Evolutionary conservation across 768 basidiomycete genomes (phyloP).

Genomic region (Pleurotus citrinopileatus): DNA sequence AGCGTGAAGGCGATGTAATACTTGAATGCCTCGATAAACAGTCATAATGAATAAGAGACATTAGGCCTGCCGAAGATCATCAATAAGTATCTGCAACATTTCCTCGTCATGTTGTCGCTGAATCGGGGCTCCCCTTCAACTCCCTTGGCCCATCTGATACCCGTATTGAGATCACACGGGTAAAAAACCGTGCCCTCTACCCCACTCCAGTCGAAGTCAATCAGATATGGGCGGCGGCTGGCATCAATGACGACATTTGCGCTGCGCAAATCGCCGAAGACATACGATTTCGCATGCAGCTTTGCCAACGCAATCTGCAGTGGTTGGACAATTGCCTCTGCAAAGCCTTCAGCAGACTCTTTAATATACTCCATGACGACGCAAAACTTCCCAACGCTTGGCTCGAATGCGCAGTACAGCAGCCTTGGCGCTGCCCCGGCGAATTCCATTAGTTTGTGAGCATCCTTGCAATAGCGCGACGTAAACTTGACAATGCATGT

Average conservation of each 20-base stretch:
- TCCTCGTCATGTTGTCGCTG: neutral
- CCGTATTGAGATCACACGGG: neutral
- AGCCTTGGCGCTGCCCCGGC: neutral
- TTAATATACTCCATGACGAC: constrained; percentile 5
- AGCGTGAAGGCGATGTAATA: too few relatives aligned
- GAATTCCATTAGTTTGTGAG: neutral
- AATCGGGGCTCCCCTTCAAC: neutral
- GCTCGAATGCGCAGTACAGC: constrained; percentile 2
- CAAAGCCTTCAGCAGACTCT: neutral
- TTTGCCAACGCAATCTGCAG: neutral
- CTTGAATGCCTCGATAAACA: too few relatives aligned
- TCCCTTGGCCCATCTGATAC: neutral
- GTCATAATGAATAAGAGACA: too few relatives aligned
- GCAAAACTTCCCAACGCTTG: neutral
- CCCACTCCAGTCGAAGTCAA: constrained; percentile 5
- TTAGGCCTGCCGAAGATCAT: too few relatives aligned
- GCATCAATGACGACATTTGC: constrained; percentile 1
- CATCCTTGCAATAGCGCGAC: neutral
- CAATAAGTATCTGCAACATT: neutral
- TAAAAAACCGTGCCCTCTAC: neutral
- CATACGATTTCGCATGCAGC: neutral
- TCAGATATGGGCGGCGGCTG: neutral
- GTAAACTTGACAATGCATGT: constrained; percentile 4
- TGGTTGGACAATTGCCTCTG: neutral
- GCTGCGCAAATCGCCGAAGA: constrained; percentile 3